These are phyloP conservation scores for Fusarium vanettenii DNA, from an alignment of 2,329 filamentous ascomycete genomes.

Conservation along the genomic window DNA sequence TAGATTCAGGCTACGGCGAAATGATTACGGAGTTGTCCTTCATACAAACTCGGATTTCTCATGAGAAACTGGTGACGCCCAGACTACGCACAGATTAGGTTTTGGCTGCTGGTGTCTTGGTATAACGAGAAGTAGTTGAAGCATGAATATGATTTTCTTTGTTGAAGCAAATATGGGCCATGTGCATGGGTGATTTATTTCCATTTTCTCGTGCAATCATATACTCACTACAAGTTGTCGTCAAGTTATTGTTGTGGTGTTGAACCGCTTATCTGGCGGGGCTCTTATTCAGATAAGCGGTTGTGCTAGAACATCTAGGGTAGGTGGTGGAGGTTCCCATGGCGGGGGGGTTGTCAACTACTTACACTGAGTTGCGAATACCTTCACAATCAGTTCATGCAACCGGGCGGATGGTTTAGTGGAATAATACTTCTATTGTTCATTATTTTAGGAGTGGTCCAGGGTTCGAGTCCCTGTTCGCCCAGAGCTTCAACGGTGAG, in stretches of 20 bases:
- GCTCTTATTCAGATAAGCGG: background rate
- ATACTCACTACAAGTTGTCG: background rate
- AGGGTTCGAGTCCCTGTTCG: background rate
- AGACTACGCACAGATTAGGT: conserved; percentile 2
- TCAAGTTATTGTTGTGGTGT: background rate
- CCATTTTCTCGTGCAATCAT: background rate
- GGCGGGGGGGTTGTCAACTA: background rate
- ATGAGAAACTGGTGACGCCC: conserved; percentile 21
- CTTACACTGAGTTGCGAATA: background rate
- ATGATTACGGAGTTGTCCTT: conserved; percentile 42
- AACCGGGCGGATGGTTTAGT: background rate
- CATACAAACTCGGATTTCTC: conserved; percentile 14
- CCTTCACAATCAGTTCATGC: background rate
- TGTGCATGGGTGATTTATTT: background rate
- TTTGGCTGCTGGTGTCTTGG: background rate
- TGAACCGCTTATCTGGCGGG: background rate
- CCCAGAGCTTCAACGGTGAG: background rate
- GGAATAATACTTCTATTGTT: background rate
- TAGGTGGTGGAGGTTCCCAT: background rate
- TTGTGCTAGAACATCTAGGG: background rate
- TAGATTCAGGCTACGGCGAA: conserved; percentile 46
- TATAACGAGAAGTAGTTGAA: background rate
- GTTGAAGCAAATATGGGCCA: background rate
- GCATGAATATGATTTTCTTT: background rate
- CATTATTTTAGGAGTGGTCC: background rate